These are phyloP conservation scores for Penicillium soppii DNA, from an alignment of 495 filamentous ascomycete species.

Conservation along the genomic window DNA sequence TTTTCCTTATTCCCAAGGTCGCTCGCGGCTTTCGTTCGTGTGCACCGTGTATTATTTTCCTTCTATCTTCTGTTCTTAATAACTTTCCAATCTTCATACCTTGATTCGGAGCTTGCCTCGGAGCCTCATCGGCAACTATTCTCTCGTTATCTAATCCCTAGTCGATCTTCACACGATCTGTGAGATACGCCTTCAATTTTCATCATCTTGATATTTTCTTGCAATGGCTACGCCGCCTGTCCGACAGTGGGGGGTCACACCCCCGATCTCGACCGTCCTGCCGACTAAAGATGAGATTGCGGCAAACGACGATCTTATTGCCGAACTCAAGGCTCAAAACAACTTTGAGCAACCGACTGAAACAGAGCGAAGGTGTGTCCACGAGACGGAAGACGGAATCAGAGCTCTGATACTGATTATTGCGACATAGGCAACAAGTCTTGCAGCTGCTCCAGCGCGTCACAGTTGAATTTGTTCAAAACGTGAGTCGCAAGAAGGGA, in stretches of 20 bases:
- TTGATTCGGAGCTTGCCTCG: not conserved
- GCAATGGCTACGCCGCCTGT: slow-evolving; percentile 44
- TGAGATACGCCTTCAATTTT: slow-evolving; percentile 5
- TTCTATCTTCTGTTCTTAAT: not conserved
- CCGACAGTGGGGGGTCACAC: slow-evolving; percentile 77
- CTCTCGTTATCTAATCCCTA: slow-evolving; percentile 27
- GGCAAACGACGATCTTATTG: slow-evolving; percentile 73
- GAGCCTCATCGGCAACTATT: slow-evolving; percentile 1
- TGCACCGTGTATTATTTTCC: slow-evolving; percentile 1
- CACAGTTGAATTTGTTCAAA: slow-evolving; percentile 78
- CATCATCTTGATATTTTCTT: slow-evolving; percentile 34
- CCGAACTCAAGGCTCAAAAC: slow-evolving; percentile 78
- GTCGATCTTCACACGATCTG: slow-evolving; percentile 21
- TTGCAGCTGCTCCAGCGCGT: slow-evolving; percentile 73
- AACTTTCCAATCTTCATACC: not conserved
- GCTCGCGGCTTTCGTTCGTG: not conserved
- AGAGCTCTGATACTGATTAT: not conserved
- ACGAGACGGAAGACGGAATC: not conserved
- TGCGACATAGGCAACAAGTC: slow-evolving; percentile 45
- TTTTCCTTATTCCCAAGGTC: not conserved
- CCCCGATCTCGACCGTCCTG: slow-evolving; percentile 72
- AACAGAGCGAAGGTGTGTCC: slow-evolving; percentile 69
- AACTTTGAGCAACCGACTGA: slow-evolving; percentile 83
- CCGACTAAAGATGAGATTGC: slow-evolving; percentile 74
- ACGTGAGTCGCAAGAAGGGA: slow-evolving; percentile 73